Base-by-base conservation (phyloP, 805 yeast species). In the Schwanniomyces polymorphus region DNA sequence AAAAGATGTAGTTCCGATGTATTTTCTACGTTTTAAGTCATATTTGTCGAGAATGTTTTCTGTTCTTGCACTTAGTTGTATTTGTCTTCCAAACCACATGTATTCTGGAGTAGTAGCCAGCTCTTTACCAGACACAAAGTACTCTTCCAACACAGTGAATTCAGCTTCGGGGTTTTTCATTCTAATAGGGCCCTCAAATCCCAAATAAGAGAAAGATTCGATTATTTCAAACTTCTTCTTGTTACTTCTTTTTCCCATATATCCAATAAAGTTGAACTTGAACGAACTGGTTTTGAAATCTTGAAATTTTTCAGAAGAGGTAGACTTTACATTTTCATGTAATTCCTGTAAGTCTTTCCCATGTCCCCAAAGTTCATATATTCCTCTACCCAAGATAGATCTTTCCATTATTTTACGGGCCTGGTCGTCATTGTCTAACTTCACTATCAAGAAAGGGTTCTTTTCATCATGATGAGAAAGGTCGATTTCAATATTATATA, bases 1-100 rank as follows among this genome's bases (percentile, higher is more conserved):
- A 67, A 94, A 94, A 14, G 97, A 89, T 0, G 99, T 94, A 6
- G 99, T 94, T 2, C 99, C 99, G 47, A 89, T 91, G 59, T 87
- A 91, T 44, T 84, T 85, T 59, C 99, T 77, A 56, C 84, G 82
- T 61, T 85, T 86, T 51, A 94, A 74, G 59, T 91, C 97, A 58
- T 86, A 88, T 45, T 75, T 79, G 52, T 92, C 98, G 50, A 90
- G 74, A 1, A 84, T 75, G 26, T 84, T 83, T 8, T 79, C 70
- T 5, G 78, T 68, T 55, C 97, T 76, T 11, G 85, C 84, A 52
- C 89, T 80, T 21, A 74, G 54, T 50, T 76, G 80, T 10, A 94
- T 74, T 55, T 80, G 78, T 60, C 96, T 76, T 0, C 96, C 96
- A 64, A 94, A 88, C 78, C 82, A 89, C 50, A 85, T 63, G 42